A percentile compares a stretch with the other conserved stretches of the same genome.
Conservation (phyloP, 148 eudicot genomes). For the Vaccinium myrtillus region DNA sequence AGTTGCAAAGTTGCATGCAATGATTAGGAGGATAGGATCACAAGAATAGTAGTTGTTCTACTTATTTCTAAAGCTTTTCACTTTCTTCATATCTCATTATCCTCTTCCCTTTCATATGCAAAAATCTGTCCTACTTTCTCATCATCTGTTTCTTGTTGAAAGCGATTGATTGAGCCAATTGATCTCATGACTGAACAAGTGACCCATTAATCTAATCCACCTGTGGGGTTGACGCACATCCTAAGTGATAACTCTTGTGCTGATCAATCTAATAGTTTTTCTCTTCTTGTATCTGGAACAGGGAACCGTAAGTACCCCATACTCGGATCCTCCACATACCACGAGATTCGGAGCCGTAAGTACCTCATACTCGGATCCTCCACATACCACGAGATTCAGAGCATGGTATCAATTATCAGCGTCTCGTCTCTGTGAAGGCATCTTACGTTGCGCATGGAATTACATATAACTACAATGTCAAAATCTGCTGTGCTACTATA, state of each 20-base stretch:
- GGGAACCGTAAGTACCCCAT: neutral
- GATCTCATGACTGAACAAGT: neutral
- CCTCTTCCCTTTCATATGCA: neutral
- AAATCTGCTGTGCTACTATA: neutral
- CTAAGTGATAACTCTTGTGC: neutral
- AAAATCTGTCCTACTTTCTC: neutral
- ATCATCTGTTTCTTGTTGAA: no score
- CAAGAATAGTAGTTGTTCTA: neutral
- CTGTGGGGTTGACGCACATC: neutral
- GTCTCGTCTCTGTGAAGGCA: neutral
- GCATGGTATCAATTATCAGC: neutral
- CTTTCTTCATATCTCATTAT: neutral
- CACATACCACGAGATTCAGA: neutral
- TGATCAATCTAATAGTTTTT: neutral
- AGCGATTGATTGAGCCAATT: neutral
- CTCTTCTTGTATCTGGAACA: neutral
- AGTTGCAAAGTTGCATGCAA: neutral
- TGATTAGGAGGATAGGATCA: neutral
- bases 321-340: neutral
- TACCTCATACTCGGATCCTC: neutral
- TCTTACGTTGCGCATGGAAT: neutral
- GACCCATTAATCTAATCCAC: neutral
- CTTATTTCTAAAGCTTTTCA: neutral
- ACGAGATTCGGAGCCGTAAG: neutral
- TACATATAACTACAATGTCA: neutral